Percentiles rank a stretch among this genome's conserved stretches.
Conservation (phyloP, 108 stramenopile species). For the Phaeodactylum tricornutum region DNA sequence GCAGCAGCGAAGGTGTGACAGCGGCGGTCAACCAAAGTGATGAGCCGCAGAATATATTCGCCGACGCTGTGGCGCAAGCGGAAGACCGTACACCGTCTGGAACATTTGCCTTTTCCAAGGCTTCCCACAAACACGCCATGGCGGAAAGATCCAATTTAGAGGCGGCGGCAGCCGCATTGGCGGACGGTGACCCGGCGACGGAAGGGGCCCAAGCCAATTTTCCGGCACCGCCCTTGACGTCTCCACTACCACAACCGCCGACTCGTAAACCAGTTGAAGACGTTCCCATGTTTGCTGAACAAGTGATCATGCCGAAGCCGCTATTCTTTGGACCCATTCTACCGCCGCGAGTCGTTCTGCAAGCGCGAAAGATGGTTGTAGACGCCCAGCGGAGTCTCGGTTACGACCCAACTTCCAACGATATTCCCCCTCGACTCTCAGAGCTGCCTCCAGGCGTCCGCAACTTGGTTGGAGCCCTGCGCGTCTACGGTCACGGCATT, state of each 20-base stretch:
- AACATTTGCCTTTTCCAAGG: conserved; percentile 13
- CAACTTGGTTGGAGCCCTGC: conserved; percentile 64
- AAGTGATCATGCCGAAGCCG: conserved; percentile 60
- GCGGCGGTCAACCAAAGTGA: too few relatives aligned
- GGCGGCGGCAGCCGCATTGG: conserved; percentile 16
- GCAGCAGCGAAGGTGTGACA: too few relatives aligned
- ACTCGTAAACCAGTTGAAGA: neutral
- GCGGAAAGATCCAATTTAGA: conserved; percentile 25
- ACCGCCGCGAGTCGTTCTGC: conserved; percentile 56
- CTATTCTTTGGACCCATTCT: conserved; percentile 72
- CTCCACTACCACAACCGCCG: neutral
- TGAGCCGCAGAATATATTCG: too few relatives aligned
- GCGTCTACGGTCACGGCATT: conserved; percentile 66
- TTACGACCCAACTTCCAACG: conserved; percentile 3
- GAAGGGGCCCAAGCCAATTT: neutral
- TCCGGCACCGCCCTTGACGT: neutral
- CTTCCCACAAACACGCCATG: neutral
- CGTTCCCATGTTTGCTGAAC: conserved; percentile 50
- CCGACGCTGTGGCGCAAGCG: too few relatives aligned
- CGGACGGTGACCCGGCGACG: neutral
- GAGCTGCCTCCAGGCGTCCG: conserved; percentile 31
- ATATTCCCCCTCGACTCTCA: conserved; percentile 10
- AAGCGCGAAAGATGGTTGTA: conserved; percentile 34
- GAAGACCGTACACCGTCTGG: too few relatives aligned
- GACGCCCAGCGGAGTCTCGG: conserved; percentile 1